A percentile compares a stretch with the other conserved stretches of the same genome.
Conservation (phyloP, 2,329 filamentous ascomycete species). For the Orbilia blumenaviensis region DNA sequence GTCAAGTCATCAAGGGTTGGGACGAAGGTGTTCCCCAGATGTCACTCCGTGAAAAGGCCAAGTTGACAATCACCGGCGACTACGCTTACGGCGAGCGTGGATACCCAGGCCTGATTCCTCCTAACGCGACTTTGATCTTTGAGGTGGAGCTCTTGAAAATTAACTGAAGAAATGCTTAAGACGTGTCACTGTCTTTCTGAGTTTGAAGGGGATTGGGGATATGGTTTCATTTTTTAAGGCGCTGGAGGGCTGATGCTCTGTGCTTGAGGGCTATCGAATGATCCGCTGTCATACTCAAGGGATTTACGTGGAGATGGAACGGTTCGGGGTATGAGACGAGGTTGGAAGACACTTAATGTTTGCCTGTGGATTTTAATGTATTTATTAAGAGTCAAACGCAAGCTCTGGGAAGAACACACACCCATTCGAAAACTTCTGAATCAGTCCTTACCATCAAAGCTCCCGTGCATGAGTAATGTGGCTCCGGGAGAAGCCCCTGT, state of each 20-base stretch:
- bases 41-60: conserved; percentile 89
- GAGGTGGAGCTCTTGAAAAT: conserved; percentile 91
- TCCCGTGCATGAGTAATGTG: no score
- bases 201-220: no score
- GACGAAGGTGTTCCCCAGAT: conserved; percentile 86
- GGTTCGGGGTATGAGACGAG: no score
- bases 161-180: no score
- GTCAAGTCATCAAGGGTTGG: conserved; percentile 86
- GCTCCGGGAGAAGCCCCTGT: no score
- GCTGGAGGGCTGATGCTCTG: neutral
- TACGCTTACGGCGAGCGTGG: conserved; percentile 36
- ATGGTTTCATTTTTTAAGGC: neutral
- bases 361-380: neutral
- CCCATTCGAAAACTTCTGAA: no score
- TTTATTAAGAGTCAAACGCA: neutral
- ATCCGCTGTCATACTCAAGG: no score
- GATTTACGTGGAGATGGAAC: no score
- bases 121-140: conserved; percentile 70
- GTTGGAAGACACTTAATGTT: neutral
- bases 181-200: no score
- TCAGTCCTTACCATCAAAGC: no score
- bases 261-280: no score
- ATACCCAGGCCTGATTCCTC: conserved; percentile 31
- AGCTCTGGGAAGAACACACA: no score
- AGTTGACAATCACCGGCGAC: conserved; percentile 75